Conservation (phyloP, 116 monocot species). For the Posidonia oceanica region DNA sequence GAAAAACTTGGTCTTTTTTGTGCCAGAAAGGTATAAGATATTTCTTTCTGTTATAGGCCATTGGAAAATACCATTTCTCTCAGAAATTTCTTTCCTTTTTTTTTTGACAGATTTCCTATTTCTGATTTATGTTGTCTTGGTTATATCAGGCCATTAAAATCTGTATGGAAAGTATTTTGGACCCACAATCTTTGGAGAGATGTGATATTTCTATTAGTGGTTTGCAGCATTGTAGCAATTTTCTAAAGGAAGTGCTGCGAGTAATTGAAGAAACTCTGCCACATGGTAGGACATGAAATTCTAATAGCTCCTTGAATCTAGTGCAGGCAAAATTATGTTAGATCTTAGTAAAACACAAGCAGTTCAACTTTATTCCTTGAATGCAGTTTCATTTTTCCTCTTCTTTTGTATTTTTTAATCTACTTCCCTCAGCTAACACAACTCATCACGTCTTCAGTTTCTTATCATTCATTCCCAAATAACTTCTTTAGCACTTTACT, state of each 20-base stretch:
- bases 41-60: not conserved
- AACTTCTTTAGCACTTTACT: too few relatives aligned
- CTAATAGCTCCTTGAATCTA: not conserved
- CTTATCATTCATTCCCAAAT: too few relatives aligned
- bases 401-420: too few relatives aligned
- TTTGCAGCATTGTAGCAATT: constrained; percentile 17
- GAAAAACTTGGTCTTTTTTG: constrained; percentile 77
- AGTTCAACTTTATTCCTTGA: too few relatives aligned
- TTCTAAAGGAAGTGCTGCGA: constrained; percentile 36
- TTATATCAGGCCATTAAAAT: constrained; percentile 55
- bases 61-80: not conserved
- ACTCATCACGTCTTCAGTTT: too few relatives aligned
- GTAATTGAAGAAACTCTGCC: constrained; percentile 36
- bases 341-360: too few relatives aligned
- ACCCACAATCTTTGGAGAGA: constrained; percentile 7
- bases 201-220: constrained; percentile 18
- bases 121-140: not conserved
- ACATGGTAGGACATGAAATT: constrained; percentile 26
- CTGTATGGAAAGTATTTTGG: constrained; percentile 31
- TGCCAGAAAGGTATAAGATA: constrained; percentile 49
- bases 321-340: too few relatives aligned
- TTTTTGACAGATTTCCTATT: not conserved
- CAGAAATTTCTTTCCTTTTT: not conserved
- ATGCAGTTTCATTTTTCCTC: too few relatives aligned
- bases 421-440: too few relatives aligned